Evolutionary conservation across 176 grass and related monocot species (phyloP).

Genomic region (Triticum turgidum): DNA sequence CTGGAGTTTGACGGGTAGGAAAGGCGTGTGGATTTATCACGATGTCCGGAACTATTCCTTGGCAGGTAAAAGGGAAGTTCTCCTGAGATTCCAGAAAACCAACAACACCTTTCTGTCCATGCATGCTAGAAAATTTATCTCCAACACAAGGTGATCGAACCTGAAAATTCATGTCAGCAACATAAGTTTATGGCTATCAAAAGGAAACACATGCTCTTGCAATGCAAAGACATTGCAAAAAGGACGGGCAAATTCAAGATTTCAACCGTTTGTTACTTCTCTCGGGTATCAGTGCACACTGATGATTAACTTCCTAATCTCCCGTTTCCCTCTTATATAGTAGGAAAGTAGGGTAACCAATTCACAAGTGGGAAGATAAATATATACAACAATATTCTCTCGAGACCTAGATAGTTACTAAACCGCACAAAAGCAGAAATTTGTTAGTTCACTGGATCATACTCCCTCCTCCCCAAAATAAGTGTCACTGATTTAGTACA

Average conservation of each 20-base stretch:
- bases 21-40: constrained; percentile 99
- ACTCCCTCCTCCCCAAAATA: no score
- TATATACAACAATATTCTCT: background rate
- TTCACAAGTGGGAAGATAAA: background rate
- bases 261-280: background rate
- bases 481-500: no score
- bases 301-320: constrained; percentile 6
- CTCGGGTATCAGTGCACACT: background rate
- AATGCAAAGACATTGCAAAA: background rate
- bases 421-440: background rate
- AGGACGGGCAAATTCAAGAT: background rate
- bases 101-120: constrained; percentile 94
- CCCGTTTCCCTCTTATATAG: background rate
- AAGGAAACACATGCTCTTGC: background rate
- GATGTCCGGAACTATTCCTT: constrained; percentile 95
- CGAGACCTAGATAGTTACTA: background rate
- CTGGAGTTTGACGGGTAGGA: constrained; percentile 94
- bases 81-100: constrained; percentile 94
- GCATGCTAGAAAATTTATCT: constrained; percentile 98
- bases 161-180: constrained; percentile 50
- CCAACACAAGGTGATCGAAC: constrained; percentile 80
- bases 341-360: constrained; percentile 8
- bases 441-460: background rate
- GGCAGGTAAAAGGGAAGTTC: constrained; percentile 79
- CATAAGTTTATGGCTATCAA: constrained; percentile 13